These are phyloP conservation scores for Dendrocalamus latiflorus DNA, from an alignment of 202 grass and related monocot species.

Conservation along the genomic window DNA sequence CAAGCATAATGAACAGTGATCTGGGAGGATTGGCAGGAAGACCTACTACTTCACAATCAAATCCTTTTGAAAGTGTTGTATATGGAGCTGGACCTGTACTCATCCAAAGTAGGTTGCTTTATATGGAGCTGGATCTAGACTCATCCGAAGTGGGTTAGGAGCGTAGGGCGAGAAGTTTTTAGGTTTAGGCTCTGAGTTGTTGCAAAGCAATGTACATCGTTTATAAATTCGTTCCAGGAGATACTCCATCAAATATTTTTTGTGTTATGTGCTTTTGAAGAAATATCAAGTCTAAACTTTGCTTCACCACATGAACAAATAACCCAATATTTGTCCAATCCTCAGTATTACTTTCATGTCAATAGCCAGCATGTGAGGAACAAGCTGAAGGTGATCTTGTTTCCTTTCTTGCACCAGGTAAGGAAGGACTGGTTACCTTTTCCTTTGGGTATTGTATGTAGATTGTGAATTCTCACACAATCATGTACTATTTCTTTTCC, in stretches of 20 bases:
- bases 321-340: slow-evolving; percentile 56
- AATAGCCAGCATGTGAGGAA: slow-evolving; percentile 64
- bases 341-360: slow-evolving; percentile 68
- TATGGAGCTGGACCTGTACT: too few relatives aligned
- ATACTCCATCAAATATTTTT: neutral
- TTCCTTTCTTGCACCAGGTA: slow-evolving; percentile 61
- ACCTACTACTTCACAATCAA: slow-evolving; percentile 34
- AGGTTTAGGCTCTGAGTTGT: slow-evolving; percentile 65
- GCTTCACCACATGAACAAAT: slow-evolving; percentile 20
- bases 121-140: slow-evolving; percentile 50
- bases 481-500: neutral
- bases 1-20: slow-evolving; percentile 50
- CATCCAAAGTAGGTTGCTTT: neutral
- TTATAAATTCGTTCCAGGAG: neutral
- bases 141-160: slow-evolving; percentile 57
- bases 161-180: slow-evolving; percentile 59
- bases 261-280: too few relatives aligned
- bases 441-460: neutral
- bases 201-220: slow-evolving; percentile 65
- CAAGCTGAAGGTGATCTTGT: slow-evolving; percentile 51
- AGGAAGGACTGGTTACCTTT: neutral
- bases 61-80: slow-evolving; percentile 46
- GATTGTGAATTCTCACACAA: neutral
- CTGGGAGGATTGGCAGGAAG: slow-evolving; percentile 33
- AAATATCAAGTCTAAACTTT: too few relatives aligned